Evolutionary conservation across 371 early-diverging fungal genomes (phyloP), one percentile per base, ranked within the genome.

Genomic region (Zopfochytrium polystomum): DNA sequence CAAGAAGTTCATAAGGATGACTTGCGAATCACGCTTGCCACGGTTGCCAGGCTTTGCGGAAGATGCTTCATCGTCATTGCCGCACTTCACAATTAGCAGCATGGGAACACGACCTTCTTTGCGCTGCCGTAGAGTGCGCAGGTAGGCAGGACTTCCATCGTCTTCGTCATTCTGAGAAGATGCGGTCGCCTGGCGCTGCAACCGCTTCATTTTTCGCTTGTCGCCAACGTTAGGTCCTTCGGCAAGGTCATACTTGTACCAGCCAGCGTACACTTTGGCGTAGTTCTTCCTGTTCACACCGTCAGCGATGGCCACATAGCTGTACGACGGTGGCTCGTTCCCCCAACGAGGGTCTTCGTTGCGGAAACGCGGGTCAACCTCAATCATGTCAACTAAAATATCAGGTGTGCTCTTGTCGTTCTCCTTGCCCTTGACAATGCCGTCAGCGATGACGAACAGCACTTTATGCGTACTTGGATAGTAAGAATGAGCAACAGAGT

Each of bases 41-140:
- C n/a, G n/a, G n/a, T n/a, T n/a, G 99, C 55, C 99, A 86, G 74
- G 98, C 99, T 63, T 99, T 99, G 58, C 99, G 83, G 71, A 92
- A 52, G 63, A 68, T 43, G 71, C 64, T 60, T 95, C 94, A 2
- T 79, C 79, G 1, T 85, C 84, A 0, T 87, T 86, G 33, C 98
- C 98, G 51, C 91, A 91, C 74, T 99, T 97, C 63, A 88, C 90
- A 9, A 99, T 88, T 0, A 92, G 85, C 52, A 96, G 76, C 60
- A 90, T 90, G 2, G 96, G 94, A 23, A 92, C 90, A n/a, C 49
- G 43, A 9, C 52, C 59, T 2, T 55, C 51, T n/a, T n/a, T n/a
- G n/a, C n/a, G n/a, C n/a, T n/a, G n/a, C n/a, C n/a, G n/a, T n/a
- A n/a, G n/a, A n/a, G n/a, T n/a, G n/a, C n/a, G n/a, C n/a, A n/a